Percentiles rank a stretch among this genome's conserved stretches.
Conservation (phyloP, 306 rosid genomes). For the Gillenia trifoliata region DNA sequence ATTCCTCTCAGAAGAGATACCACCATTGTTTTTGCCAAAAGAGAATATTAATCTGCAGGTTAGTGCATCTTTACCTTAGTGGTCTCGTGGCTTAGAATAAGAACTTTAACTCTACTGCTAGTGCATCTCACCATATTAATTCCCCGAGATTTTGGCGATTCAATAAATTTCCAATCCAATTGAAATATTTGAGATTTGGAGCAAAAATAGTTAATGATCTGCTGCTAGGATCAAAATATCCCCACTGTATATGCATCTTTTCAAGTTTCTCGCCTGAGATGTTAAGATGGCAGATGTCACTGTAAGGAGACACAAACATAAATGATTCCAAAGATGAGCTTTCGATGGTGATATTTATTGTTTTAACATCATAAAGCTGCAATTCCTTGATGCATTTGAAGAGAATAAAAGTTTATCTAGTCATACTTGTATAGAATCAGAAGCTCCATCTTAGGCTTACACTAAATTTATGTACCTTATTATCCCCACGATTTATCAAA, state of each 20-base stretch:
- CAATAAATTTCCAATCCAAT: not conserved
- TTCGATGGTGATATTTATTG: not conserved
- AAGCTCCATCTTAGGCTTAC: too few species aligned
- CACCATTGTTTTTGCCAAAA: not conserved
- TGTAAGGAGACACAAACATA: not conserved
- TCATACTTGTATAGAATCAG: too few species aligned
- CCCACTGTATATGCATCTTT: not conserved
- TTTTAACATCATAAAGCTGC: not conserved
- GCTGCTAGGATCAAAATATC: not conserved
- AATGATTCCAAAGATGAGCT: slow-evolving; percentile 4
- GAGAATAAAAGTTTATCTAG: too few species aligned
- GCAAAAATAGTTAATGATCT: not conserved
- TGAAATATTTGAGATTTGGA: not conserved
- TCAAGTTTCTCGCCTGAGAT: not conserved
- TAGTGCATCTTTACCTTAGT: not conserved
- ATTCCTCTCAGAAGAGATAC: not conserved
- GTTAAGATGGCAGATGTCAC: not conserved
- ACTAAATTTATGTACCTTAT: not conserved
- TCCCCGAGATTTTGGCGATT: not conserved
- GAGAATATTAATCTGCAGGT: not conserved
- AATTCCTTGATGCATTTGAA: slow-evolving; percentile 8
- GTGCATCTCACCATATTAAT: too few species aligned
- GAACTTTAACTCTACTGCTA: too few species aligned
- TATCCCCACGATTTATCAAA: not conserved
- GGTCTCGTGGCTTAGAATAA: not conserved